Base-by-base conservation (phyloP, 306 rosid species). In the Castanopsis chinensis region DNA sequence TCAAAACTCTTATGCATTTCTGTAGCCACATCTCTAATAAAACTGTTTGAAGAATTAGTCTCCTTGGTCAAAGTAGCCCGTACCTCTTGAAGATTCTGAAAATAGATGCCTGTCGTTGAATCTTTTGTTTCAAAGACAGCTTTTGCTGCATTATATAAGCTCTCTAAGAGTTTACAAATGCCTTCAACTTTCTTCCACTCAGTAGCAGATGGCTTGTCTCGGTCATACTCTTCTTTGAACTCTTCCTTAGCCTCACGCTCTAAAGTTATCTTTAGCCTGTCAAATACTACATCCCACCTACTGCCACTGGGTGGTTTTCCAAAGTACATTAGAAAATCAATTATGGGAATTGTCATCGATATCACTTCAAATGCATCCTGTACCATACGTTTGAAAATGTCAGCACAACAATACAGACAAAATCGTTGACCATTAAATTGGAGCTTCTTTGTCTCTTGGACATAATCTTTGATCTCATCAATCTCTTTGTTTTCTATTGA, bases 71-170 rank as follows among this genome's bases (percentile, higher is more conserved):
- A 53, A 72, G 52, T 15, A 1, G 54, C 35, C 0, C 57, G 67
- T 19, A 79, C 33, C 77, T 30, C 77, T 23, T 49, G 64, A 14
- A 79, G 73, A 56, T 43, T 71, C 20, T 61, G 52, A 14, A 79
- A 55, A 51, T 28, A 79, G 49, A 72, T 72, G 63, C 61, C 72
- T 9, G 82, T 56, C n/a, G 73, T 79, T 6, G 63, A 64, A 19
- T 45, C 53, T 37, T 72, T 67, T 28, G 54, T 30, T 8, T 72
- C 45, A 65, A 79, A 79, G 21, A 72, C 53, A 60, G 37, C 43
- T 35, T 54, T n/a, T 14, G 78, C 74, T 20, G 72, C 82, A 11
- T 59, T 19, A 53, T 71, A 10, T 6, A 79, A 27, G 33, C 54
- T 59, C 33, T 71, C 77, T 1, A 71, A 51, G 60, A 72, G 21